phyloP scores from a whole-genome alignment of 305 asterid species.

The Solanum hybrid region DNA sequence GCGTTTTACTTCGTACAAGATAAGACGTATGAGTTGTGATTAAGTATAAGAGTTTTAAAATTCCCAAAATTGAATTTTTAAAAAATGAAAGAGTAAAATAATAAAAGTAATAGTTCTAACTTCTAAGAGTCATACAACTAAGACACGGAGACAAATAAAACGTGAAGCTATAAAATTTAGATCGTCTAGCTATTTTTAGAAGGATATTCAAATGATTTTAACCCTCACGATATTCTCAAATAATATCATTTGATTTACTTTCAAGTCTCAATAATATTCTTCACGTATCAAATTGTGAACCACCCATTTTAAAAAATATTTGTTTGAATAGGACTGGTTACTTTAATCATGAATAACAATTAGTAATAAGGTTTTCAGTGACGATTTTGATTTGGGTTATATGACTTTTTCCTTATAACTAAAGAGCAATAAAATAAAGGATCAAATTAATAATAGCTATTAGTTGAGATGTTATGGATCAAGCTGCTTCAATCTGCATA shows the following conservation, averaged over 20 bases:
- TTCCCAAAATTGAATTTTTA: neutral
- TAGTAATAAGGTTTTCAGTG: neutral
- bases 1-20: neutral
- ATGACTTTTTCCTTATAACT: neutral
- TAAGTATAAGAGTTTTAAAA: too few species aligned
- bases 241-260: neutral
- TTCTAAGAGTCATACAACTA: neutral
- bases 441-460: neutral
- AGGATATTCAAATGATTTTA: neutral
- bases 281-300: neutral
- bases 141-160: neutral
- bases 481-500: neutral
- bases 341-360: neutral
- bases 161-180: neutral
- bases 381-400: neutral
- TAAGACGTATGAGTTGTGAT: neutral
- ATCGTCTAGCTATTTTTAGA: neutral
- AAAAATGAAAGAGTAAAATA: neutral
- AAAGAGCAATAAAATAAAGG: neutral
- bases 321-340: neutral
- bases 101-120: neutral
- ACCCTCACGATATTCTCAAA: neutral
- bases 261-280: neutral
- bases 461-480: neutral
- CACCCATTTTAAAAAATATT: neutral